phyloP scores from a whole-genome alignment of 768 basidiomycete genomes.

The Termitomyces sp. region DNA sequence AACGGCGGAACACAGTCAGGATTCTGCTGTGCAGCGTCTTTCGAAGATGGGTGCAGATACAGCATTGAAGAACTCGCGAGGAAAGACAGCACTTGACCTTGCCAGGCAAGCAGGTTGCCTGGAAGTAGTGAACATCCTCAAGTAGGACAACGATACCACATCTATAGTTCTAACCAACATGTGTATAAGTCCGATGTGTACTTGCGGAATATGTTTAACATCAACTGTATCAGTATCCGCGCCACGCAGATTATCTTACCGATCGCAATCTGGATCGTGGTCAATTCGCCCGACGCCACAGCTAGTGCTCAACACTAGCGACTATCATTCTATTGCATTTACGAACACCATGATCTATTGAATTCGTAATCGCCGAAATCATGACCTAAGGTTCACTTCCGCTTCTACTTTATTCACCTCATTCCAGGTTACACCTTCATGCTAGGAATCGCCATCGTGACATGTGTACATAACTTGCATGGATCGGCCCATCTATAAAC shows the following conservation, averaged over 20 bases:
- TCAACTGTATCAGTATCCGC: not conserved
- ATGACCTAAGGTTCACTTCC: too few species aligned
- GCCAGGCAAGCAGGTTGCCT: not conserved
- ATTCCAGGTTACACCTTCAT: too few species aligned
- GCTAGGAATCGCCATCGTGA: too few species aligned
- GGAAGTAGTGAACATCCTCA: not conserved
- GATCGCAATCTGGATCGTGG: too few species aligned
- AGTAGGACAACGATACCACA: not conserved
- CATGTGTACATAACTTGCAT: too few species aligned
- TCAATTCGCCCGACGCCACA: not conserved
- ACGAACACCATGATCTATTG: too few species aligned
- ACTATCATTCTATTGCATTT: not conserved
- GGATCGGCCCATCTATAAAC: too few species aligned
- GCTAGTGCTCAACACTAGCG: too few species aligned
- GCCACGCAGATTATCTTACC: not conserved
- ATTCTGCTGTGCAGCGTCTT: constrained; percentile 6
- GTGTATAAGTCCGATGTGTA: not conserved
- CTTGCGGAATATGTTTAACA: not conserved
- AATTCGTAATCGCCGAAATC: too few species aligned
- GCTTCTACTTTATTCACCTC: too few species aligned
- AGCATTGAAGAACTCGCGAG: constrained; percentile 1
- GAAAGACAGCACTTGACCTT: constrained; percentile 9
- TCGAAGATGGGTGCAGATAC: constrained; percentile 5
- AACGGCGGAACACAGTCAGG: constrained; percentile 13
- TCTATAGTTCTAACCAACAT: too few species aligned